phyloP scores from a whole-genome alignment of 1,284 basidiomycete species.

The Ceratobasidium sp. region DNA sequence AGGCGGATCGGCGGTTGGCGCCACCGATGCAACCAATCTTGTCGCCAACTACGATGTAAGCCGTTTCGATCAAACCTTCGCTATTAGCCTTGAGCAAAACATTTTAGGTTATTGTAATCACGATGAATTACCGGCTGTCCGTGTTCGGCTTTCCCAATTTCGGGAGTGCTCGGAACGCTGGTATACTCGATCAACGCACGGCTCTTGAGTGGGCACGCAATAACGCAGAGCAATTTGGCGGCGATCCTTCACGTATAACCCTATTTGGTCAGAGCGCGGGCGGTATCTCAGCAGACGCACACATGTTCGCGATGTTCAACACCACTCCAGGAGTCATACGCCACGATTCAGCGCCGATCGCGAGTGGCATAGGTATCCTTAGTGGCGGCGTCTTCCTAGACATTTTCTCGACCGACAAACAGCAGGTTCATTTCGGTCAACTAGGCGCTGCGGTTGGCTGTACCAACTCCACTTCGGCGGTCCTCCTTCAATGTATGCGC shows the following conservation, averaged over 20 bases:
- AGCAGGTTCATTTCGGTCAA: constrained; percentile 8
- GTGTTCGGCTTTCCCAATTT: constrained; percentile 7
- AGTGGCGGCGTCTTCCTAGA: constrained; percentile 14
- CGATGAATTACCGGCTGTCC: not conserved
- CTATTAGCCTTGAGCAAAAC: not conserved
- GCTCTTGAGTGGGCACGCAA: constrained; percentile 60
- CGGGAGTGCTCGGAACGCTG: constrained; percentile 55
- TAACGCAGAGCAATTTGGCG: constrained; percentile 63
- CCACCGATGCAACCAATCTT: constrained; percentile 13
- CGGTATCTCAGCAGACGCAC: constrained; percentile 45
- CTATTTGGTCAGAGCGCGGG: constrained; percentile 71
- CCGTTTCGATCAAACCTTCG: too few relatives aligned
- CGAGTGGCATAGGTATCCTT: not conserved
- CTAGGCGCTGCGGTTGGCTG: constrained; percentile 1
- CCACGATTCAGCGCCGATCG: not conserved
- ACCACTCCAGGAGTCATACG: not conserved
- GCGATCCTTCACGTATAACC: too few relatives aligned
- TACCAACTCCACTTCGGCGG: not conserved
- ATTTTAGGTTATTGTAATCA: not conserved
- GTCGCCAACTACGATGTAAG: constrained; percentile 14
- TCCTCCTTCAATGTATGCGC: not conserved
- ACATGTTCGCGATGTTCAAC: constrained; percentile 16
- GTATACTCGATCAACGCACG: constrained; percentile 61
- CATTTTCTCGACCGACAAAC: constrained; percentile 3
- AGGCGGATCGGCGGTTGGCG: constrained; percentile 20